Evolutionary conservation across 345 rosid genomes (phyloP).

Genomic region (Euclidium syriacum): DNA sequence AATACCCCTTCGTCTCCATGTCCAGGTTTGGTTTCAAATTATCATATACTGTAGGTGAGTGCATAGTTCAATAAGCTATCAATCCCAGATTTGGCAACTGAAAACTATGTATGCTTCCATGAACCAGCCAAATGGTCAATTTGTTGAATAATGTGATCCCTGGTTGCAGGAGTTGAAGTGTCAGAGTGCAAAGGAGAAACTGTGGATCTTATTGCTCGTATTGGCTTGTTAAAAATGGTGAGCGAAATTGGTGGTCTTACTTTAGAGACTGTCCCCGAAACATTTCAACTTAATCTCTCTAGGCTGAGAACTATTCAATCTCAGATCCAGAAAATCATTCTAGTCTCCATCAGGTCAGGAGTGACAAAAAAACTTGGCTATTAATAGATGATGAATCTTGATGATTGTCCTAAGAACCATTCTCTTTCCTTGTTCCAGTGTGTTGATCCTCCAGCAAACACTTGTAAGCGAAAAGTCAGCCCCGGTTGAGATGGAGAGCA

Average conservation of each 20-base stretch:
- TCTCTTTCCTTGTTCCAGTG: constrained; percentile 38
- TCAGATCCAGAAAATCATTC: constrained; percentile 75
- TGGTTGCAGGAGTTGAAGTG: constrained; percentile 40
- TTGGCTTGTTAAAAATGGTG: constrained; percentile 70
- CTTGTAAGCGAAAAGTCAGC: constrained; percentile 49
- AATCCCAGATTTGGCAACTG: background rate
- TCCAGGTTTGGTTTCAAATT: constrained; percentile 35
- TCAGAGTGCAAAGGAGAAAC: constrained; percentile 67
- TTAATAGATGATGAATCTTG: background rate
- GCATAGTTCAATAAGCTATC: background rate
- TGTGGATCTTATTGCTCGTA: constrained; percentile 62
- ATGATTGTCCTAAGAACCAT: background rate
- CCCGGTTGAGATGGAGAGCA: constrained; percentile 50
- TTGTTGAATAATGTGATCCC: constrained; percentile 5
- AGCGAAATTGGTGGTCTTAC: constrained; percentile 58
- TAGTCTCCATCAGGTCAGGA: constrained; percentile 62
- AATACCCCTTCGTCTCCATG: constrained; percentile 17
- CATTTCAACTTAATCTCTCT: constrained; percentile 58
- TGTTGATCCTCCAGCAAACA: constrained; percentile 76
- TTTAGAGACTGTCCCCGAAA: constrained; percentile 64
- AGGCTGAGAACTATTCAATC: constrained; percentile 77
- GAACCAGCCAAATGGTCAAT: background rate
- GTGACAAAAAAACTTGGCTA: background rate
- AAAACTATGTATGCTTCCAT: background rate
- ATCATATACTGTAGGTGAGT: background rate